Evolutionary conservation across 2,329 filamentous ascomycete genomes (phyloP), one percentile per base, ranked within the genome.

Genomic region (Aspergillus sp.): DNA sequence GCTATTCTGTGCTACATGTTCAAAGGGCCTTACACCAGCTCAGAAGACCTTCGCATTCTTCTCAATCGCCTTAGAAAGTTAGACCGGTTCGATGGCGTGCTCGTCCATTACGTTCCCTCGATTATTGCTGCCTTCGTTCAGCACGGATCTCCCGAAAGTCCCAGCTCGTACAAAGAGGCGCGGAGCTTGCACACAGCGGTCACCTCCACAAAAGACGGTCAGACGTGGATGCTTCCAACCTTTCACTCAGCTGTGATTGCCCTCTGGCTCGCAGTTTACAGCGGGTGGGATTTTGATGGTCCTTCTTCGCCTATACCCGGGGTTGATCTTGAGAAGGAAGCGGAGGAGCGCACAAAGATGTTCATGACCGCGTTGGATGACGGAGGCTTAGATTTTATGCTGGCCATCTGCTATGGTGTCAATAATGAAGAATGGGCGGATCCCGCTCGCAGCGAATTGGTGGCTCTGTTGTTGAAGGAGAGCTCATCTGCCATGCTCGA

Each of bases 191-290:
- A 96, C 65, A 73, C 79, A 13, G 77, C 84, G 33, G 79, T 96
- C 19, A 84, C 87, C 59, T 80, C 82, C 35, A 80, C 82, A 16
- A 76, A 82, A 43, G 88, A 91, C 46, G 83, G 85, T 54, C 77
- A 86, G 40, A 75, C 80, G 14, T 96, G 91, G 89, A 78, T 81
- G 19, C 70, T 95, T 36, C 79, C 86, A 14, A 87, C 86, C 60
- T 80, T 97, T 11, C 87, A 92, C 62, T 89, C 92, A 43, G 87
- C 90, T 3, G 81, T 92, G 11, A 82, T 84, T 50, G 83, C 87
- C 4, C 91, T 89, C 81, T 99, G 94, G 94, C 81, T 96, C 44
- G 87, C 90, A 30, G 91, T 97, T 65, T 96, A 96, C 72, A 94
- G 89, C 60, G 90, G 90, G 2, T 89, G 90, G 78, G 96, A 92